These are phyloP conservation scores for Penicillium sp. DNA, from an alignment of 2,329 filamentous ascomycete genomes.

Conservation along the genomic window DNA sequence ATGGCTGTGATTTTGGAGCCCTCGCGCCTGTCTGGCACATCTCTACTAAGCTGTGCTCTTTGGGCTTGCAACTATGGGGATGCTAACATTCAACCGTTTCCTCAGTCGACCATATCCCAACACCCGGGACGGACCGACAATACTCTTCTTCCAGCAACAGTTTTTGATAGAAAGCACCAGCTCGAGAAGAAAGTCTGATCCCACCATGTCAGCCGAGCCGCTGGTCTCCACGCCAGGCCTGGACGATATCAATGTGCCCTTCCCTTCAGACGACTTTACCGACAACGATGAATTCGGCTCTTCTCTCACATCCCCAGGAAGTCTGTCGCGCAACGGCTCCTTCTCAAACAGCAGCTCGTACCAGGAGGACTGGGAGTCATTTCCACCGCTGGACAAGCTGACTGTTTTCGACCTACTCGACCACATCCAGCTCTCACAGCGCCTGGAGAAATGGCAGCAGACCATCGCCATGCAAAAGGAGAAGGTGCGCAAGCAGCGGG, in stretches of 20 bases:
- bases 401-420: constrained; percentile 92
- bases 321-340: constrained; percentile 72
- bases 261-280: constrained; percentile 30
- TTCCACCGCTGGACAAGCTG: constrained; percentile 84
- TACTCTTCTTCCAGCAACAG: constrained; percentile 41
- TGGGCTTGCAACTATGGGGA: constrained; percentile 29
- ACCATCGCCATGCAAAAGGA: constrained; percentile 79
- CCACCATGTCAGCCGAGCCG: constrained; percentile 24
- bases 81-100: constrained; percentile 42
- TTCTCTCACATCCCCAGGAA: constrained; percentile 30
- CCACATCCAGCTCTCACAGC: constrained; percentile 84
- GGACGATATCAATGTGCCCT: constrained; percentile 28
- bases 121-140: constrained; percentile 35
- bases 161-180: constrained; percentile 35
- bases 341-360: constrained; percentile 84
- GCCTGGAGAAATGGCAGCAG: constrained; percentile 85
- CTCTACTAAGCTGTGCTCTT: background rate
- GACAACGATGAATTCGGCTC: constrained; percentile 33
- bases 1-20: background rate
- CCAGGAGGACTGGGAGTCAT: constrained; percentile 82
- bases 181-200: constrained; percentile 25
- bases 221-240: constrained; percentile 26
- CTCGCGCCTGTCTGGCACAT: background rate
- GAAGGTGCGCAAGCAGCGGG: constrained; percentile 78
- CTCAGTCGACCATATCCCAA: constrained; percentile 39